Conservation (phyloP, 257 asterid genomes). For the Jaltomata sinuosa region DNA sequence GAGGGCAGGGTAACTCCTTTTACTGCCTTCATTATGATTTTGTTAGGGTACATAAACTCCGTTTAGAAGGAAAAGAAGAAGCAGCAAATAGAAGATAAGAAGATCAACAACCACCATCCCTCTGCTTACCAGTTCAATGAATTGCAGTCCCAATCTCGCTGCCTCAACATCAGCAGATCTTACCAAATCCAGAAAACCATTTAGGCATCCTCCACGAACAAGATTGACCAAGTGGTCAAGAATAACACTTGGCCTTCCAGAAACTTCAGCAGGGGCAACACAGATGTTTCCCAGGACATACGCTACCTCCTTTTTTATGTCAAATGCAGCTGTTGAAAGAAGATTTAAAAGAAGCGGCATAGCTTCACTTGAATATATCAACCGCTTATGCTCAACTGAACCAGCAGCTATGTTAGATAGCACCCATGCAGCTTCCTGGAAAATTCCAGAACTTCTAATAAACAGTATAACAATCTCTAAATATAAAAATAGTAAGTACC, state of each 20-base stretch:
- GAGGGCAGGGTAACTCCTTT: neutral
- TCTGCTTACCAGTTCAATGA: conserved; percentile 81
- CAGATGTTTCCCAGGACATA: conserved; percentile 87
- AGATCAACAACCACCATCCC: neutral
- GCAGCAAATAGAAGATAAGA: neutral
- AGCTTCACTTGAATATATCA: conserved; percentile 76
- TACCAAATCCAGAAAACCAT: conserved; percentile 73
- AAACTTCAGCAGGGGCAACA: conserved; percentile 61
- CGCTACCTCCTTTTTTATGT: conserved; percentile 86
- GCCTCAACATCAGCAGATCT: conserved; percentile 89
- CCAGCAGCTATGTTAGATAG: conserved; percentile 87
- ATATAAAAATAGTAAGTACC: neutral
- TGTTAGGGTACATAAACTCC: neutral
- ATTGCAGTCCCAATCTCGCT: conserved; percentile 85
- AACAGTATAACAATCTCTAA: neutral
- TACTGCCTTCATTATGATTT: neutral
- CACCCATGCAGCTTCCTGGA: conserved; percentile 95
- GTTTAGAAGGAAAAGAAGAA: neutral
- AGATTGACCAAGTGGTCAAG: conserved; percentile 79
- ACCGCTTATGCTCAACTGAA: conserved; percentile 63
- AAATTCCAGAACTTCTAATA: neutral
- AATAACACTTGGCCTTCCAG: conserved; percentile 60
- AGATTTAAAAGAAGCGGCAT: conserved; percentile 43
- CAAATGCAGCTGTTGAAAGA: conserved; percentile 72
- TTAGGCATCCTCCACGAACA: conserved; percentile 66